A percentile compares a stretch with the other conserved stretches of the same genome.
phyloP scores from a whole-genome alignment of 208 protist species.

The Leishmania amazonensis region DNA sequence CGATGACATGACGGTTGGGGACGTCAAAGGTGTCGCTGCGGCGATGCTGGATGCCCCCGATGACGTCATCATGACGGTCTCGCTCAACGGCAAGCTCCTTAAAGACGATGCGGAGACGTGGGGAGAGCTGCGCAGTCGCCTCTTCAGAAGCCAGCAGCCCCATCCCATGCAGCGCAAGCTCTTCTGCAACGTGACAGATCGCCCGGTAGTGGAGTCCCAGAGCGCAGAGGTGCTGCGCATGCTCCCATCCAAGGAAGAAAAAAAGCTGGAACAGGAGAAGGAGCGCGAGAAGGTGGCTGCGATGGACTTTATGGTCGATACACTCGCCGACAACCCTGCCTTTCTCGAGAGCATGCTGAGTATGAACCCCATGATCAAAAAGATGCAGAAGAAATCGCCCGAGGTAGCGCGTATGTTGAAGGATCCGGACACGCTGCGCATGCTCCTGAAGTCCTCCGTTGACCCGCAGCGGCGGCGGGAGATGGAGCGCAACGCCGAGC shows the following conservation, averaged over 20 bases:
- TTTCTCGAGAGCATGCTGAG: conserved; percentile 58
- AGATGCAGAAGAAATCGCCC: conserved; percentile 56
- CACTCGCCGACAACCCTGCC: conserved; percentile 55
- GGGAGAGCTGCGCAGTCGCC: conserved; percentile 27
- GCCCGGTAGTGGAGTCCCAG: conserved; percentile 25
- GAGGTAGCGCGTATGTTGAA: conserved; percentile 54
- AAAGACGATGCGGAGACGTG: conserved; percentile 48
- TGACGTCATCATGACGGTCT: conserved; percentile 47
- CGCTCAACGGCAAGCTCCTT: conserved; percentile 64
- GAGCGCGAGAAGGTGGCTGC: conserved; percentile 42
- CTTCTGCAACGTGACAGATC: conserved; percentile 54
- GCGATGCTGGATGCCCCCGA: conserved; percentile 62
- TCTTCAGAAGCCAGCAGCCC: conserved; percentile 13
- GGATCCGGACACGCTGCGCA: conserved; percentile 77
- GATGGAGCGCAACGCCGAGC: conserved; percentile 51
- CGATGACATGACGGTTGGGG: conserved; percentile 71
- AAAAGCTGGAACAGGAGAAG: conserved; percentile 30
- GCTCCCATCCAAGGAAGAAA: conserved; percentile 35
- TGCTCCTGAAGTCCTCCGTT: conserved; percentile 66
- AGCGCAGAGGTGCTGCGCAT: conserved; percentile 55
- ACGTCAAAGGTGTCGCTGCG: conserved; percentile 64
- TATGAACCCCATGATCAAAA: conserved; percentile 46
- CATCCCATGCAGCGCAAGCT: conserved; percentile 53
- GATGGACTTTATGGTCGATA: conserved; percentile 81
- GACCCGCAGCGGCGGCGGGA: conserved; percentile 66